These are phyloP conservation scores for Gracilaria domingensis DNA, from an alignment of 23 red algal genomes.

Conservation along the genomic window DNA sequence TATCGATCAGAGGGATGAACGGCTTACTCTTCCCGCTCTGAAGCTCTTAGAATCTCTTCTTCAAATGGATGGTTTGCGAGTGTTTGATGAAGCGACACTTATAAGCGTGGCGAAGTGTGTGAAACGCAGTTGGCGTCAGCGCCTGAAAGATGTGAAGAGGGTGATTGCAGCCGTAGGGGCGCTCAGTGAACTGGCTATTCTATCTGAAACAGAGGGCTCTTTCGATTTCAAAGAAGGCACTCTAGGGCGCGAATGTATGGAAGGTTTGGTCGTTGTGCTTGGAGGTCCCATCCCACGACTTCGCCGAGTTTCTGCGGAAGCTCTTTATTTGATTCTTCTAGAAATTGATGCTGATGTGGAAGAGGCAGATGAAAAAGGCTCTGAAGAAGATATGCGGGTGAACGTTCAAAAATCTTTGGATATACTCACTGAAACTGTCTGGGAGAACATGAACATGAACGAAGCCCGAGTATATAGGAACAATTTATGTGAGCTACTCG, in stretches of 20 bases:
- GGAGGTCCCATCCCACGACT: constrained; percentile 62
- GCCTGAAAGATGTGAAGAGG: constrained; percentile 49
- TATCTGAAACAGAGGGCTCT: constrained; percentile 12
- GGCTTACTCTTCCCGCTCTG: constrained; percentile 49
- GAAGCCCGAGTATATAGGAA: constrained; percentile 34
- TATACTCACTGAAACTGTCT: constrained; percentile 42
- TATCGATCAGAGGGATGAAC: constrained; percentile 30
- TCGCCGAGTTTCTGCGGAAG: constrained; percentile 53
- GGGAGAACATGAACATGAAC: constrained; percentile 34
- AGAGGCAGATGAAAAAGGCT: not conserved
- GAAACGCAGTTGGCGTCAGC: constrained; percentile 45
- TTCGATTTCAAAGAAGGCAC: constrained; percentile 42
- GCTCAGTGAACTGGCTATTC: constrained; percentile 38
- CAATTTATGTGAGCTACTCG: constrained; percentile 45
- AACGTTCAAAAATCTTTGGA: constrained; percentile 36
- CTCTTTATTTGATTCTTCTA: constrained; percentile 53
- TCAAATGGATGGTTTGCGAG: constrained; percentile 22
- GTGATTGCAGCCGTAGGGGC: constrained; percentile 33
- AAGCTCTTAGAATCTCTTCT: constrained; percentile 29
- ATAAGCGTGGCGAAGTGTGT: constrained; percentile 20
- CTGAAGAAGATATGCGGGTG: not conserved
- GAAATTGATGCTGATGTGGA: constrained; percentile 22
- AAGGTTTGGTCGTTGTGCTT: constrained; percentile 55
- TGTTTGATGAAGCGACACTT: constrained; percentile 12
- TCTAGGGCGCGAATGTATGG: constrained; percentile 52